phyloP scores from a whole-genome alignment of 2,329 filamentous ascomycete species.

The Epichloe baconii region DNA sequence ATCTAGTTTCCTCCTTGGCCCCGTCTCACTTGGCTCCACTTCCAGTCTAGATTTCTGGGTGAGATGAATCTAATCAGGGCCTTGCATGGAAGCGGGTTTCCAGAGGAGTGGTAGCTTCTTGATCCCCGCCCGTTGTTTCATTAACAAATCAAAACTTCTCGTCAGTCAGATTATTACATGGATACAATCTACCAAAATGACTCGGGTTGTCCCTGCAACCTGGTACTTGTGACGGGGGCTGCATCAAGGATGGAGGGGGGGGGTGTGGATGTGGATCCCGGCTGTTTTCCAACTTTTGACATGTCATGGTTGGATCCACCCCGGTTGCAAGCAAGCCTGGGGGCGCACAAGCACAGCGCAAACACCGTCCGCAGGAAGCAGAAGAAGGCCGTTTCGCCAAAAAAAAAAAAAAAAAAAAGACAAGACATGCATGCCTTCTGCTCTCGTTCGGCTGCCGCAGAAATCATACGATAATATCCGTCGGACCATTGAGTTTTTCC shows the following conservation, averaged over 20 bases:
- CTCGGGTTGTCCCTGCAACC: no score
- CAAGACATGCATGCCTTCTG: background rate
- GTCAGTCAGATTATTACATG: no score
- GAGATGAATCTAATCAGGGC: background rate
- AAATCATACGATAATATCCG: no score
- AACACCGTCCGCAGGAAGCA: no score
- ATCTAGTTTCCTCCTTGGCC: background rate
- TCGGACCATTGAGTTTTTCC: no score
- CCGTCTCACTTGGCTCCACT: background rate
- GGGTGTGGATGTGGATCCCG: background rate
- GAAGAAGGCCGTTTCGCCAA: background rate
- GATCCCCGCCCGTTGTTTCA: background rate
- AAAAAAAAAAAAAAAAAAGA: no score
- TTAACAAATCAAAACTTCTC: background rate
- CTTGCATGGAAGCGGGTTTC: background rate
- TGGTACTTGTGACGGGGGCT: no score
- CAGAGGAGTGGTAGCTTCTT: background rate
- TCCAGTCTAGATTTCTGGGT: background rate
- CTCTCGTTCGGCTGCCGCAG: no score
- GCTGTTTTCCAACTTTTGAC: background rate
- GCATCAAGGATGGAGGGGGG: no score
- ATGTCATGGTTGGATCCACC: background rate
- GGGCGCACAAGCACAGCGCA: no score
- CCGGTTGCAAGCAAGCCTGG: no score
- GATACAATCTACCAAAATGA: background rate